phyloP scores from a whole-genome alignment of 1,284 basidiomycete species.

The Macrocystidia cucumis region DNA sequence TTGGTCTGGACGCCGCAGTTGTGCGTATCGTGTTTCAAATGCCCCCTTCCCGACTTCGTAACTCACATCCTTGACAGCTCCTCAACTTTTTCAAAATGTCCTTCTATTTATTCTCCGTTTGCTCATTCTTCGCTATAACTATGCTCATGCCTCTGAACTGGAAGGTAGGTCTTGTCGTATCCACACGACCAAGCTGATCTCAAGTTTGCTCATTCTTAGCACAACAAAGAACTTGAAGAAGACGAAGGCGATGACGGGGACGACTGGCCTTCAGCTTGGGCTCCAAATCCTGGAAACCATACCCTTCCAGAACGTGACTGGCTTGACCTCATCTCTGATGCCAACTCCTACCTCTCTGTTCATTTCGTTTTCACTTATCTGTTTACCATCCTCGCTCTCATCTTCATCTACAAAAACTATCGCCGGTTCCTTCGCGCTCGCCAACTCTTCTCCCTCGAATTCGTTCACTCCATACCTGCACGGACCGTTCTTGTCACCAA shows the following conservation, averaged over 20 bases:
- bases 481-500: constrained; percentile 87
- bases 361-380: constrained; percentile 93
- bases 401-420: constrained; percentile 86
- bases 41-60: not conserved
- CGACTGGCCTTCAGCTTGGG: constrained; percentile 25
- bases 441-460: constrained; percentile 89
- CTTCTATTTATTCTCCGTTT: constrained; percentile 85
- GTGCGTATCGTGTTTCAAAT: constrained; percentile 21
- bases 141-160: constrained; percentile 90
- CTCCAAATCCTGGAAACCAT: constrained; percentile 20
- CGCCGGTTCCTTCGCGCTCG: constrained; percentile 85
- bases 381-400: constrained; percentile 82
- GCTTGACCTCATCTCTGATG: constrained; percentile 81
- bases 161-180: constrained; percentile 45
- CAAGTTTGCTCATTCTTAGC: constrained; percentile 12
- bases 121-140: constrained; percentile 71
- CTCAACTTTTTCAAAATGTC: constrained; percentile 94
- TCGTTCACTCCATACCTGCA: constrained; percentile 90
- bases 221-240: constrained; percentile 65
- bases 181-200: not conserved
- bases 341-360: constrained; percentile 77
- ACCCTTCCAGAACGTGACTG: constrained; percentile 47
- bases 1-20: constrained; percentile 93
- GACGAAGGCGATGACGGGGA: constrained; percentile 36
- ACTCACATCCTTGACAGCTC: constrained; percentile 41